Percentiles rank a stretch among this genome's conserved stretches.
These are phyloP conservation scores for Trifolium repens DNA, from an alignment of 306 rosid genomes.

Conservation along the genomic window DNA sequence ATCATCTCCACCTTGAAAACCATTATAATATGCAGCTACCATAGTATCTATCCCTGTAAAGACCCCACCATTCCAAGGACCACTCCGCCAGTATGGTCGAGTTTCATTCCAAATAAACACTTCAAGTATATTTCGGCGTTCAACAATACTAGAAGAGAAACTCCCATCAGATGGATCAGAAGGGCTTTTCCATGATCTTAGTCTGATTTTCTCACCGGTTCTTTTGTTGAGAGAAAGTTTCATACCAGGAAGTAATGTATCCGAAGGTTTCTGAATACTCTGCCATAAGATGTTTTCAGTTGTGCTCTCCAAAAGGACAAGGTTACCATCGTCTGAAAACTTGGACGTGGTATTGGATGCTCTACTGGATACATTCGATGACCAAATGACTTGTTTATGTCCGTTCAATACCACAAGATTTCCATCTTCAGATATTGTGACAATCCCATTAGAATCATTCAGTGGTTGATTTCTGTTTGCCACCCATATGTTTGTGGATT, in stretches of 20 bases:
- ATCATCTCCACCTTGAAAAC: neutral
- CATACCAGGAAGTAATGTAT: conserved; percentile 27
- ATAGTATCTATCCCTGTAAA: neutral
- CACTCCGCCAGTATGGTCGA: neutral
- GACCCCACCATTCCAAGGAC: neutral
- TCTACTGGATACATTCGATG: conserved; percentile 37
- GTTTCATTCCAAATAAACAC: neutral
- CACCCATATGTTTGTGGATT: conserved; percentile 31
- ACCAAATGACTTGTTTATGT: conserved; percentile 40
- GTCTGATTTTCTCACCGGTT: conserved; percentile 13
- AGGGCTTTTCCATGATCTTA: conserved; percentile 44
- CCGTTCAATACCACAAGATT: conserved; percentile 45
- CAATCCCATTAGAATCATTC: conserved; percentile 29
- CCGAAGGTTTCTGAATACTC: conserved; percentile 48
- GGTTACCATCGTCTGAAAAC: conserved; percentile 49
- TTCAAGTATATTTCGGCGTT: neutral
- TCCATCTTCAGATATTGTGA: conserved; percentile 29
- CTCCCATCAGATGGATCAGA: conserved; percentile 48
- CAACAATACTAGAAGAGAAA: conserved; percentile 16
- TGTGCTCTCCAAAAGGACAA: conserved; percentile 35
- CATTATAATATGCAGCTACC: neutral
- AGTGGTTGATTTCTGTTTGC: conserved; percentile 41
- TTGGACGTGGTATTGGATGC: conserved; percentile 20
- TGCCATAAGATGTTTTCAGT: conserved; percentile 37
- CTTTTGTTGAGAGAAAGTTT: conserved; percentile 18